A percentile compares a stretch with the other conserved stretches of the same genome.
phyloP scores from a whole-genome alignment of 306 rosid species.

The Vachellia collinsii region DNA sequence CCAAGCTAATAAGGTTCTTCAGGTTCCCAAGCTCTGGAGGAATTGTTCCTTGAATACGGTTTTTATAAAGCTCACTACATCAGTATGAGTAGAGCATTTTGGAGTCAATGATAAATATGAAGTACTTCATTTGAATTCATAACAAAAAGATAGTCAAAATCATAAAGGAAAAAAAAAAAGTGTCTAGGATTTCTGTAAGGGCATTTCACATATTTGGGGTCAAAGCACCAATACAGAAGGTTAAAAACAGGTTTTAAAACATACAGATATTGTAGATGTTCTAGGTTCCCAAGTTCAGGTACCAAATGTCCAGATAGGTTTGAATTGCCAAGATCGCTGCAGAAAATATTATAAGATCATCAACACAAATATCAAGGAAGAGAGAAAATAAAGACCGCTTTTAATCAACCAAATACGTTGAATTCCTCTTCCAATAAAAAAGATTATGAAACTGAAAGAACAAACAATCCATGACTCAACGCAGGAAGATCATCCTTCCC shows the following conservation, averaged over 20 bases:
- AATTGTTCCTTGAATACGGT: constrained; percentile 86
- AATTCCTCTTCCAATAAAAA: not conserved
- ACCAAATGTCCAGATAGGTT: constrained; percentile 92
- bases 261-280: constrained; percentile 87
- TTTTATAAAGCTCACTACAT: constrained; percentile 86
- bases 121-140: constrained; percentile 5
- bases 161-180: not conserved
- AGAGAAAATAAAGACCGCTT: not conserved
- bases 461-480: not conserved
- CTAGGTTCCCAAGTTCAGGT: constrained; percentile 82
- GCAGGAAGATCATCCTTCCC: too few species aligned
- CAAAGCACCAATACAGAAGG: not conserved
- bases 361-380: constrained; percentile 3
- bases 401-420: not conserved
- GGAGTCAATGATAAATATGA: constrained; percentile 4
- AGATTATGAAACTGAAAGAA: not conserved
- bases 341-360: constrained; percentile 29
- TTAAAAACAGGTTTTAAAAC: constrained; percentile 30
- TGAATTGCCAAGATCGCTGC: constrained; percentile 93
- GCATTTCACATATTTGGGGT: not conserved
- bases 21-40: constrained; percentile 87
- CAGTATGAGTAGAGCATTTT: constrained; percentile 19
- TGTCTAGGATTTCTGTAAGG: constrained; percentile 4
- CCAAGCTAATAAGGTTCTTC: constrained; percentile 77
- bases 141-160: not conserved